Base-by-base conservation (phyloP, 1,284 basidiomycete genomes). In the Fomitopsis betulina region DNA sequence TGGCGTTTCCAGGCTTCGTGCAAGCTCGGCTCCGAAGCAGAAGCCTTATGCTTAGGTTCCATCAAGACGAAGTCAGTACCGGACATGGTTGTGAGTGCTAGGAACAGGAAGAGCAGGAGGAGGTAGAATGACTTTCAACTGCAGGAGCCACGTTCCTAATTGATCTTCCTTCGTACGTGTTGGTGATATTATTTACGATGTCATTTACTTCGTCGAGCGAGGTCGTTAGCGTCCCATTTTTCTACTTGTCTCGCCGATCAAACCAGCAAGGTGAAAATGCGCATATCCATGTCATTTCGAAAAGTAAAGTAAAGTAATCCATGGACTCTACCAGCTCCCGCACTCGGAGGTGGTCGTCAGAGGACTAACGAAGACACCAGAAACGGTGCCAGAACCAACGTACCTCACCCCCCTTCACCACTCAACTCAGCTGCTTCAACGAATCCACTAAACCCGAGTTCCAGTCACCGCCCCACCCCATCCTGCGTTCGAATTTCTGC, bases 381-480 rank as follows among this genome's bases (percentile, higher is more conserved):
- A 13, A 21, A n/a, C 19, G n/a, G 32, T 50, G 49, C 49, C n/a
- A 38, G n/a, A 25, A n/a, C 47, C 32, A 38, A 38, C 51, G 32
- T 43, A 45, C 39, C 56, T 53, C 56, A 35, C 43, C 43, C 33
- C 25, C 51, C 23, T n/a, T 43, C 40, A 43, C 19, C 17, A 35
- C 37, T 30, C 17, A 60, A 37, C 13, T 37, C 50, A 64, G 35
- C 57, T 67, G 60, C 60, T 61, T 66, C 59, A 69, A 53, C 56
- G 63, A 59, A 38, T 63, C 67, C 15, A 68, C 66, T 30, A 61
- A 57, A 13, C 55, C 55, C 4, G 59, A 43, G 37, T 63, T 59
- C 70, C 69, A 70, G 53, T 62, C 50, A 21, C 70, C 70, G 6
- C 68, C 67, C 70, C 69, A 72, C 1, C 70, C 70, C 61, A 68